Percentiles rank a stretch among this genome's conserved stretches.
These are phyloP conservation scores for Sporodiniella umbellata DNA, from an alignment of 371 early-diverging fungal species.

Conservation along the genomic window DNA sequence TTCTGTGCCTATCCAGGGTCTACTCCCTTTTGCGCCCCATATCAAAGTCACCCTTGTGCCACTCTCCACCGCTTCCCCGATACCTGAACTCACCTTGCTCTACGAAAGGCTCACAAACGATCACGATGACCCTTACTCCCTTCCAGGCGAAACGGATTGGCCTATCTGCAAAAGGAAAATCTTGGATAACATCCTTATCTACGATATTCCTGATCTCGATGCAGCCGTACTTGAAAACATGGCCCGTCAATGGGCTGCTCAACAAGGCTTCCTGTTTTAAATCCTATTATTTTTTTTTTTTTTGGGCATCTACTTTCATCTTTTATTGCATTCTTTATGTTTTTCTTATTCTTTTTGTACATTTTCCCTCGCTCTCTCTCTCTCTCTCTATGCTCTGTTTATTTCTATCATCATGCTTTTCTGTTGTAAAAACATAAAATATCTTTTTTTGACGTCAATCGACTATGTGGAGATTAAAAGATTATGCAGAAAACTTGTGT, in stretches of 20 bases:
- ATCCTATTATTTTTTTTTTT: too few relatives aligned
- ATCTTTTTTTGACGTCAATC: too few relatives aligned
- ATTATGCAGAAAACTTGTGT: too few relatives aligned
- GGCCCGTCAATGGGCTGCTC: constrained; percentile 16
- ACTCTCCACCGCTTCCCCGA: neutral
- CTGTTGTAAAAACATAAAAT: too few relatives aligned
- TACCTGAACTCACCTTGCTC: constrained; percentile 21
- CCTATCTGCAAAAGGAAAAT: constrained; percentile 12
- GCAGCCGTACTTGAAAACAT: constrained; percentile 18
- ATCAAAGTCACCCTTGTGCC: constrained; percentile 24
- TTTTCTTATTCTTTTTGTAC: too few relatives aligned
- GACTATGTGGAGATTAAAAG: too few relatives aligned
- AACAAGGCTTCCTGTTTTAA: neutral
- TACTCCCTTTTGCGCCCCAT: constrained; percentile 30
- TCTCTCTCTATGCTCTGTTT: too few relatives aligned
- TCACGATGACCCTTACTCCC: constrained; percentile 20
- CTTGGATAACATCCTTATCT: constrained; percentile 19
- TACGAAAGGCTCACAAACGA: constrained; percentile 35
- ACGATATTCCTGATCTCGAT: constrained; percentile 28
- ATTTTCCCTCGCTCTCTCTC: too few relatives aligned
- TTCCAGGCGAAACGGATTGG: constrained; percentile 8
- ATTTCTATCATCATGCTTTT: too few relatives aligned
- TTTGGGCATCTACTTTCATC: too few relatives aligned
- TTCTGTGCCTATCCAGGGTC: constrained; percentile 24
- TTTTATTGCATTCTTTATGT: too few relatives aligned